Evolutionary conservation across 192 early-diverging fungal genomes (phyloP).

Genomic region (Backusella parvicylindrica): DNA sequence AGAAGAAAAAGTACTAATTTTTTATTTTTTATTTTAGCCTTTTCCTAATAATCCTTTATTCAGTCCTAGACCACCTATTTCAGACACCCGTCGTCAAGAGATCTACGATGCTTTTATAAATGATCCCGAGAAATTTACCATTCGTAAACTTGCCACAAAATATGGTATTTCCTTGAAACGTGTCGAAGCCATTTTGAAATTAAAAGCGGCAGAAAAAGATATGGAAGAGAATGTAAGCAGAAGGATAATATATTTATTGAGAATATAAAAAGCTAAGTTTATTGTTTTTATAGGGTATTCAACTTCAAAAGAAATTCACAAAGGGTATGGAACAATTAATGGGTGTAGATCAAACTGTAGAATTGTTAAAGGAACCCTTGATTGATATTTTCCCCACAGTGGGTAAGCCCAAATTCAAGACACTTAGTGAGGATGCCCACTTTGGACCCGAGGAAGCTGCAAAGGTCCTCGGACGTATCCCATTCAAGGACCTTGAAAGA

Average conservation of each 20-base stretch:
- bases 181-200: conserved; percentile 84
- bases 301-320: conserved; percentile 65
- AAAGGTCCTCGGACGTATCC: conserved; percentile 66
- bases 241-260: no score
- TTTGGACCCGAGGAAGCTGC: conserved; percentile 82
- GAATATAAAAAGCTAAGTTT: no score
- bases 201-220: conserved; percentile 78
- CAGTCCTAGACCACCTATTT: conserved; percentile 71
- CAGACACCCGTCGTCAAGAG: conserved; percentile 61
- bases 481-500: conserved; percentile 42
- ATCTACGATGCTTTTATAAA: conserved; percentile 68
- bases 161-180: conserved; percentile 78
- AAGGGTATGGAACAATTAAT: conserved; percentile 85
- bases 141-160: conserved; percentile 65
- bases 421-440: conserved; percentile 73
- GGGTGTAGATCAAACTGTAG: conserved; percentile 42
- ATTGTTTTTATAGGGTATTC: conserved; percentile 37
- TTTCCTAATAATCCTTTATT: conserved; percentile 92
- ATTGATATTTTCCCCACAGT: conserved; percentile 54
- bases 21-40: conserved; percentile 44
- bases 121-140: conserved; percentile 59
- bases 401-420: conserved; percentile 72
- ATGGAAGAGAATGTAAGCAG: conserved; percentile 58
- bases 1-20: neutral
- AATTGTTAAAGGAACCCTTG: conserved; percentile 48